Conservation (phyloP, 78 protist species). For the Dictyostelium citrinum region DNA sequence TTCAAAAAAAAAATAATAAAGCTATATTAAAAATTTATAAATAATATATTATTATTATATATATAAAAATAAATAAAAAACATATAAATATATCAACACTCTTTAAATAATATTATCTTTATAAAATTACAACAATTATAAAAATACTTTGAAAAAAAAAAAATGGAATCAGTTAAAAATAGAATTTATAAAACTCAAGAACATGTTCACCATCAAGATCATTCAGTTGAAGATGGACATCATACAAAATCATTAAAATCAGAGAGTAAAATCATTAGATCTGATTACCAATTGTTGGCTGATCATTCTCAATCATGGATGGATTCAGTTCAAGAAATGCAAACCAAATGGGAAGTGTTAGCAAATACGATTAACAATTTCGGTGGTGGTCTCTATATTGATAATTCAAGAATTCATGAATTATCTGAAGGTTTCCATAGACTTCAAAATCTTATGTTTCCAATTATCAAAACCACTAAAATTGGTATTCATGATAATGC, state of each 20-base stretch:
- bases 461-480: constrained; percentile 30
- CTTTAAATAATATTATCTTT: neutral
- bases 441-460: neutral
- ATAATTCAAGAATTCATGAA: neutral
- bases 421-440: constrained; percentile 3
- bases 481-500: constrained; percentile 19
- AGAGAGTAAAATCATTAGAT: neutral
- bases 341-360: constrained; percentile 48
- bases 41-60: neutral
- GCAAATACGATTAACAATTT: constrained; percentile 8
- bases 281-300: neutral
- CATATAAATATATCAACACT: neutral
- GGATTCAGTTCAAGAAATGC: constrained; percentile 35
- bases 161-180: neutral
- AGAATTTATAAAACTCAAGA: neutral
- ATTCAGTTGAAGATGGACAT: neutral
- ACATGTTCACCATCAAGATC: neutral
- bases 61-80: neutral
- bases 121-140: neutral
- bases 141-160: neutral
- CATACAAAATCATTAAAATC: neutral
- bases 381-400: constrained; percentile 5
- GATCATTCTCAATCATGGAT: neutral
- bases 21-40: neutral
- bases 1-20: neutral